Evolutionary conservation across 2,329 filamentous ascomycete genomes (phyloP).

Genomic region (Tolypocladium tundrense): DNA sequence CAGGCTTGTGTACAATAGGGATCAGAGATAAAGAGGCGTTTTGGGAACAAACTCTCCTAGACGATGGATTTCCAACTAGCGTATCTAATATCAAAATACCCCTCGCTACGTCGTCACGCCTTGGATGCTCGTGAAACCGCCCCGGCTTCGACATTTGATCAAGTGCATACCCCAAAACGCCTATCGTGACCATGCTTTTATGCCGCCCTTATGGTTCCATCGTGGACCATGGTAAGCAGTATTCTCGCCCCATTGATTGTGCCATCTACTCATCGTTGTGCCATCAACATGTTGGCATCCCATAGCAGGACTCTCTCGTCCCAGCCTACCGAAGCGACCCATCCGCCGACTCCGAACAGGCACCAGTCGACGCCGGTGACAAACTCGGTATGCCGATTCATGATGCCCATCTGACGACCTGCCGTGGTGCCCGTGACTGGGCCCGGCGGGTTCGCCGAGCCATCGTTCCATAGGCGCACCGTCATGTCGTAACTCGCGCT

Average conservation of each 20-base stretch:
- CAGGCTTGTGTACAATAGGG: not conserved
- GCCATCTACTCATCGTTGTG: slow-evolving; percentile 8
- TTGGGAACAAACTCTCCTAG: not conserved
- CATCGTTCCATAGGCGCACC: slow-evolving; percentile 86
- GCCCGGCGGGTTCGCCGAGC: slow-evolving; percentile 29
- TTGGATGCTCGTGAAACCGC: not conserved
- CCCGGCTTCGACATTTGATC: not conserved
- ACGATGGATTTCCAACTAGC: not conserved
- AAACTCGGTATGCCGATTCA: slow-evolving; percentile 93
- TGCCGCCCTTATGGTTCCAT: not conserved
- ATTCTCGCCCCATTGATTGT: not conserved
- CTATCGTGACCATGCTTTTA: not conserved
- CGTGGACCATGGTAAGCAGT: not conserved
- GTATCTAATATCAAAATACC: not conserved
- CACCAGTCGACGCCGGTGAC: slow-evolving; percentile 97
- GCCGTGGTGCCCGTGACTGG: slow-evolving; percentile 29
- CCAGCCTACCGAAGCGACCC: slow-evolving; percentile 92
- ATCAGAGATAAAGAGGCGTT: not conserved
- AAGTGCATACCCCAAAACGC: not conserved
- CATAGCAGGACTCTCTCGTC: slow-evolving; percentile 85
- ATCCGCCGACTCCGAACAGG: slow-evolving; percentile 86
- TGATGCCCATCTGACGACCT: slow-evolving; percentile 68
- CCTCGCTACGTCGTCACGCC: not conserved
- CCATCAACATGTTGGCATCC: slow-evolving; percentile 59
- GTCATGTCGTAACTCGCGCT: slow-evolving; percentile 98